Evolutionary conservation across 257 asterid genomes (phyloP), one percentile per base, ranked within the genome.

Genomic region (Knoxia roxburghii): DNA sequence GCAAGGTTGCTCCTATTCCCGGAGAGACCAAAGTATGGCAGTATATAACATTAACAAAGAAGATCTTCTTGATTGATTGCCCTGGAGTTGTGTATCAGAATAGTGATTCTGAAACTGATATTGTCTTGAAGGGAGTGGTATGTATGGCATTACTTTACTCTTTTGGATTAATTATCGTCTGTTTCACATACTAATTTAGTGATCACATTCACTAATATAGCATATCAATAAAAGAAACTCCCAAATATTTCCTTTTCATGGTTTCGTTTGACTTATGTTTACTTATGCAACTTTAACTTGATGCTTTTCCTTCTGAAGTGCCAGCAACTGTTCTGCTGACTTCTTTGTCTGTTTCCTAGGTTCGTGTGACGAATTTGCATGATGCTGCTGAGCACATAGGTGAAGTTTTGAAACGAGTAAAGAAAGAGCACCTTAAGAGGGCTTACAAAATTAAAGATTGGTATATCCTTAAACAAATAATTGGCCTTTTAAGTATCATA

Each of bases 1-100:
- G 99, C 84, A 90, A 90, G 83, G 97, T 88, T 68, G 99, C 99
- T 48, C 97, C 99, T 43, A 90, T 94, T 46, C 99, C 97, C 1
- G 96, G 97, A 72, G 99, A 94, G 77, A 94, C 99, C 32, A 94
- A 90, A 87, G 97, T 90, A 68, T 94, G 99, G 99, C 99, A 90
- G 71, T 94, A 94, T 73, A 94, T 94, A 30, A 90, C 95, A 49
- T 92, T 94, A 33, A 88, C 99, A 52, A 90, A 94, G 79, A 82
- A 71, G 83, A 94, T 94, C 67, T 88, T 88, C 85, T 80, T 94
- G 76, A 90, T 90, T 65, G 97, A 94, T 78, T 94, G 99, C 77
- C 97, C 99, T 55, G 95, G 99, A 67, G 96, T 90, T 67, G 99
- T 94, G 53, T 94, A 94, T 76, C 93, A 88, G 72, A 90, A 79